Evolutionary conservation across 1,284 basidiomycete species (phyloP).

Genomic region (Trichosporon sp.): DNA sequence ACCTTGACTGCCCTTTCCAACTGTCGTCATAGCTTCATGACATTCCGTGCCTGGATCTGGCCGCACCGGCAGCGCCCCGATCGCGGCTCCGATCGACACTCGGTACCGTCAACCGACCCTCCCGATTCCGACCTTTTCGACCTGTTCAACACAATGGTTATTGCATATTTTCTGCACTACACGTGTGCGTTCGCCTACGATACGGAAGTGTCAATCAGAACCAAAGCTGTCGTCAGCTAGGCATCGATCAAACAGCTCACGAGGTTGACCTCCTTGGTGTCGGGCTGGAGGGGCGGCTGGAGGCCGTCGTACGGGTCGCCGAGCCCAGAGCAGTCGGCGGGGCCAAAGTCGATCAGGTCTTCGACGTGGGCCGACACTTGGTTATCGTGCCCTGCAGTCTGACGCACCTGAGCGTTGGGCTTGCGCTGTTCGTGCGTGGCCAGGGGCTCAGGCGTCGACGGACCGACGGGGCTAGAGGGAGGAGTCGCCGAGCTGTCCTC

Average conservation of each 20-base stretch:
- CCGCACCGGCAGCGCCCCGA: background rate
- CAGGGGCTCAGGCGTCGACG: background rate
- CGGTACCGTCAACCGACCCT: background rate
- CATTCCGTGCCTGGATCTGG: constrained; percentile 15
- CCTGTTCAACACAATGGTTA: background rate
- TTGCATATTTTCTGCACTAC: background rate
- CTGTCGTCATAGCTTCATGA: constrained; percentile 16
- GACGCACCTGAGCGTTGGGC: background rate
- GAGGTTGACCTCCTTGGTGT: background rate
- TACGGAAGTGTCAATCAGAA: background rate
- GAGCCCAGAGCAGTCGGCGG: background rate
- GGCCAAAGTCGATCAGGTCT: background rate
- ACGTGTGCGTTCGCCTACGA: background rate
- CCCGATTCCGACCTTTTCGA: background rate
- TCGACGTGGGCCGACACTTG: background rate
- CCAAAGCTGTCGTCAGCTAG: constrained; percentile 10
- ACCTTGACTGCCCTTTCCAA: background rate
- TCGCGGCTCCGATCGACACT: background rate
- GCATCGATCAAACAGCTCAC: background rate
- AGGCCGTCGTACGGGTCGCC: background rate
- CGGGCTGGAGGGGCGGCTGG: background rate
- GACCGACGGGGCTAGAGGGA: constrained; percentile 1
- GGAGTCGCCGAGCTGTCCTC: background rate
- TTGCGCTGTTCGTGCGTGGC: background rate
- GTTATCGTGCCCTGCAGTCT: background rate